phyloP scores from a whole-genome alignment of 106 monocot species.

The Vanilla planifolia region DNA sequence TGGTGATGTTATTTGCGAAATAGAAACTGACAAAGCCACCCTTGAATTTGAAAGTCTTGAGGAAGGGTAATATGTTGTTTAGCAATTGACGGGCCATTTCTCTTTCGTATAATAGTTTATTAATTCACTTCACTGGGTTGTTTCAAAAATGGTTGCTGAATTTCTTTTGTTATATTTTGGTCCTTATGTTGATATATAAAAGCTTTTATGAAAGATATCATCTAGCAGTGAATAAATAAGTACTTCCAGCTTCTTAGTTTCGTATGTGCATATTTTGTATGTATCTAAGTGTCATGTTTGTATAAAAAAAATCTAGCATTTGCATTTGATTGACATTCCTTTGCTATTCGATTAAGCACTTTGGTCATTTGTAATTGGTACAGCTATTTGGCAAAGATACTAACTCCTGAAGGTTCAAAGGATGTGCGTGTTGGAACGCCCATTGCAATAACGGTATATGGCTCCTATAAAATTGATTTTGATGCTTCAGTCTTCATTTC shows the following conservation, averaged over 20 bases:
- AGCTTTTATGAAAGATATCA: no score
- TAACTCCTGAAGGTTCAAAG: slow-evolving; percentile 93
- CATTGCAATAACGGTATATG: slow-evolving; percentile 78
- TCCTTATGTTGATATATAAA: no score
- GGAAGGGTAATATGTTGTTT: slow-evolving; percentile 64
- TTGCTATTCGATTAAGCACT: slow-evolving; percentile 7
- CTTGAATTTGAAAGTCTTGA: slow-evolving; percentile 93
- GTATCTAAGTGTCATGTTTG: no score
- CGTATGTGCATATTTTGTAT: no score
- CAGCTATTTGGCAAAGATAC: slow-evolving; percentile 93
- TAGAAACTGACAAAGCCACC: slow-evolving; percentile 97
- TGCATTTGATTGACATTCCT: not conserved
- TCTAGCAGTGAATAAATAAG: no score
- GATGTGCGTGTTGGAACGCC: slow-evolving; percentile 95
- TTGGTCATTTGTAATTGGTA: slow-evolving; percentile 11
- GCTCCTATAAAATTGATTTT: not conserved
- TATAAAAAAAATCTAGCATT: not conserved
- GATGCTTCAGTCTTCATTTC: not conserved
- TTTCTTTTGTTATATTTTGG: no score
- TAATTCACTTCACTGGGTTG: no score
- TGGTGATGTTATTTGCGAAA: slow-evolving; percentile 97
- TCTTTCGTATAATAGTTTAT: no score
- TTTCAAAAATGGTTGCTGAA: no score
- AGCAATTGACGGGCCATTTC: not conserved
- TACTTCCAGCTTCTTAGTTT: no score